Percentiles rank a stretch among this genome's conserved stretches.
Conservation (phyloP, 169 alveolate genomes). For the Eimeria falciformis region DNA sequence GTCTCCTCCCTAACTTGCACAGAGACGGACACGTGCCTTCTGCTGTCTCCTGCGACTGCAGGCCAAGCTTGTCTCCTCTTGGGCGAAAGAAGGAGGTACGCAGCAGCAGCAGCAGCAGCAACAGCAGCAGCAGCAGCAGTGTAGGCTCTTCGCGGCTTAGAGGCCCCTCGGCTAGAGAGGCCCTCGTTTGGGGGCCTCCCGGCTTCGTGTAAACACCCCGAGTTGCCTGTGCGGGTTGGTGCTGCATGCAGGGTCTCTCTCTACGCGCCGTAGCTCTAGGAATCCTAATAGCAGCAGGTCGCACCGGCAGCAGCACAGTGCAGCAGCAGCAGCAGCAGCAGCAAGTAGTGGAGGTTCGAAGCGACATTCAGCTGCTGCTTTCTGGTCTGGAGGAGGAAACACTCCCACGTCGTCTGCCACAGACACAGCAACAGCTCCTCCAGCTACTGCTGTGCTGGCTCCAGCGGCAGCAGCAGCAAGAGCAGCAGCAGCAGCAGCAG, state of each 20-base stretch:
- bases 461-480: background rate
- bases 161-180: too few relatives aligned
- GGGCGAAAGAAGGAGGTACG: conserved; percentile 7
- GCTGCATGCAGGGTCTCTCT: background rate
- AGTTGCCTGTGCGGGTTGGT: too few relatives aligned
- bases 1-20: too few relatives aligned
- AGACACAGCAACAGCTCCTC: background rate
- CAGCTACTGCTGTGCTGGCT: background rate
- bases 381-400: background rate
- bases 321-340: background rate
- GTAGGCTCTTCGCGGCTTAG: too few relatives aligned
- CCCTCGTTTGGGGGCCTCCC: too few relatives aligned
- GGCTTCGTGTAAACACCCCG: too few relatives aligned
- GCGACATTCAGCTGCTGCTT: background rate
- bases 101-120: conserved; percentile 26
- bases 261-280: background rate
- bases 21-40: background rate
- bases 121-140: background rate
- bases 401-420: background rate
- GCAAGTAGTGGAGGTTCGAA: background rate
- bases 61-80: background rate
- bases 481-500: background rate
- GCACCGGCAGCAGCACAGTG: background rate
- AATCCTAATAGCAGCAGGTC: background rate
- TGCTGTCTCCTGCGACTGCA: conserved; percentile 4